Evolutionary conservation across 495 filamentous ascomycete species (phyloP).

Genomic region (Aspergillus baeticus): DNA sequence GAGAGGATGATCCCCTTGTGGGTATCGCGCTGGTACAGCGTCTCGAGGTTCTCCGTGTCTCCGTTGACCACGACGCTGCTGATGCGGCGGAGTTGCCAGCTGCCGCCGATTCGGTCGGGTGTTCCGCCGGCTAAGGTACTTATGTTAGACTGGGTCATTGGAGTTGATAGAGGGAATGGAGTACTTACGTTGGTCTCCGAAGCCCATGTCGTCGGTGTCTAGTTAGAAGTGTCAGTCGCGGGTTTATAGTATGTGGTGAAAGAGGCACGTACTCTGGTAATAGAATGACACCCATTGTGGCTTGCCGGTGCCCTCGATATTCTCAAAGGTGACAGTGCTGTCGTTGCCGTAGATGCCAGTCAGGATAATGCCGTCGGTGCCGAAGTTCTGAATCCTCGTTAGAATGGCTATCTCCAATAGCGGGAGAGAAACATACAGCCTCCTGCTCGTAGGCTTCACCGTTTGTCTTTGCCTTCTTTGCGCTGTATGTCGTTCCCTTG

Average conservation of each 20-base stretch:
- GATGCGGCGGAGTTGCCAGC: constrained; percentile 28
- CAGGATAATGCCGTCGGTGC: constrained; percentile 37
- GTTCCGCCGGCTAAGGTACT: constrained; percentile 24
- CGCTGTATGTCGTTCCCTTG: constrained; percentile 40
- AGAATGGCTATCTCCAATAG: neutral
- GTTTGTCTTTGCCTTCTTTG: constrained; percentile 34
- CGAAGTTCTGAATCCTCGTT: constrained; percentile 35
- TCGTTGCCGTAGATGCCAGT: constrained; percentile 52
- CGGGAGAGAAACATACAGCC: constrained; percentile 28
- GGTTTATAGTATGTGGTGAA: neutral
- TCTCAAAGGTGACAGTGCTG: constrained; percentile 49
- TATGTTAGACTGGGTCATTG: constrained; percentile 27
- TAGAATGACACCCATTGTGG: constrained; percentile 57
- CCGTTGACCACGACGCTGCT: constrained; percentile 28
- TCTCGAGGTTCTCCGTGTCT: constrained; percentile 18
- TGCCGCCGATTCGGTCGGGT: constrained; percentile 25
- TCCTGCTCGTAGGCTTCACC: constrained; percentile 46
- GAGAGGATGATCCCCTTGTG: constrained; percentile 30
- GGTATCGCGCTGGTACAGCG: constrained; percentile 26
- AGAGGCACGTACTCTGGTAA: constrained; percentile 30
- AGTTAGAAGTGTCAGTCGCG: neutral
- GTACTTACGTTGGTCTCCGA: constrained; percentile 28
- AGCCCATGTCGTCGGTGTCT: constrained; percentile 30
- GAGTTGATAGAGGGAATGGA: too few species aligned
- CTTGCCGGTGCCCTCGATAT: constrained; percentile 46